Evolutionary conservation across 345 rosid species (phyloP), one percentile per base, ranked within the genome.

Genomic region (Bretschneidera sinensis): DNA sequence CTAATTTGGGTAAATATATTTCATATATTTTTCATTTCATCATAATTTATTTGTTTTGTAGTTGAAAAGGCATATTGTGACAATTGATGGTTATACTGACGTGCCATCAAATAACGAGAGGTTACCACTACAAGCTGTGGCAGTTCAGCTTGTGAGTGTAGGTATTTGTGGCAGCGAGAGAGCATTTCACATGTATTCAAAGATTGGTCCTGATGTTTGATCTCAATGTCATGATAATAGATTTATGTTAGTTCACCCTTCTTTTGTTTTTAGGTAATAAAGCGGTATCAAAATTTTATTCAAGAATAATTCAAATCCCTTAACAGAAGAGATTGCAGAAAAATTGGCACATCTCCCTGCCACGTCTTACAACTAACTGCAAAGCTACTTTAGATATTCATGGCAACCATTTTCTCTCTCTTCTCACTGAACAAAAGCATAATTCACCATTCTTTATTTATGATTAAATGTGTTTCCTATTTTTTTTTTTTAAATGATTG

Each of bases 141-240:
- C 86, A 28, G 62, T 63, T 55, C 97, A 89, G 74, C 96, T 97
- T 51, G 92, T 94, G 62, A 94, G 97, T 61, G 97, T 94, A 24
- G 99, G 99, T 17, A 86, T 94, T 25, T 94, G 94, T 61, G 99
- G 96, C 51, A 85, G 96, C 34, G 99, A 78, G 64, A 83, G 96
- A 79, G 90, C 95, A 49, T 89, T 94, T 77, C 97, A 94, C 77
- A 45, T 87, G 61, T 94, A 94, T 71, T 87, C 95, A 25, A 78
- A 72, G 80, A 97, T 89, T 70, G 54, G 89, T 76, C 63, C 19
- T 15, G 54, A 39, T 7, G 16, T 39, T 39, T 11, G 10, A 39
- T 5, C 45, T 39, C 16, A n/a, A n/a, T n/a, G n/a, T n/a, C n/a
- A n/a, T n/a, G 15, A 11, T 18, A 25, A 19, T 23, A 65, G 48